phyloP scores from a whole-genome alignment of 2,329 filamentous ascomycete species.

The Zasmidium cellare region DNA sequence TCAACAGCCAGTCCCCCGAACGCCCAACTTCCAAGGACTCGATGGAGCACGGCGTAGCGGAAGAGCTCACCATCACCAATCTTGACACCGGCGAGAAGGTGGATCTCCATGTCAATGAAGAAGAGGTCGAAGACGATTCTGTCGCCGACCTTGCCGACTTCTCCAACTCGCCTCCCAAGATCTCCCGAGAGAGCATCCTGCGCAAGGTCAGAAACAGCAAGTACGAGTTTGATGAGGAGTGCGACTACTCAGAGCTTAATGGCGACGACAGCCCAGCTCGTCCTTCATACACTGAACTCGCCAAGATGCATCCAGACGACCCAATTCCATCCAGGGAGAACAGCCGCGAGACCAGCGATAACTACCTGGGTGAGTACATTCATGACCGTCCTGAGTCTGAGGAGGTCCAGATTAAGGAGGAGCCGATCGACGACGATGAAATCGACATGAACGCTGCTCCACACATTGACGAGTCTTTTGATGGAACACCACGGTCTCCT shows the following conservation, averaged over 20 bases:
- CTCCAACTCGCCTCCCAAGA: constrained; percentile 61
- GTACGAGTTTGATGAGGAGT: constrained; percentile 49
- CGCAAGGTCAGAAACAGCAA: constrained; percentile 73
- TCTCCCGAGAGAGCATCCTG: constrained; percentile 91
- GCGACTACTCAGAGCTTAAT: constrained; percentile 53
- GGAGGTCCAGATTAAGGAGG: constrained; percentile 70
- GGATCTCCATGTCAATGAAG: constrained; percentile 20
- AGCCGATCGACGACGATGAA: constrained; percentile 57
- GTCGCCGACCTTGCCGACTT: constrained; percentile 34
- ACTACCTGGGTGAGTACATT: constrained; percentile 24
- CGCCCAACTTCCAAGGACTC: constrained; percentile 25
- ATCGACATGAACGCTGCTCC: constrained; percentile 67
- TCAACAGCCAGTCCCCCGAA: constrained; percentile 61
- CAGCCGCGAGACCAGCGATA: constrained; percentile 31
- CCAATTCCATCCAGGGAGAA: constrained; percentile 86
- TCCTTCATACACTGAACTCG: constrained; percentile 48
- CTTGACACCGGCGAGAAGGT: constrained; percentile 29
- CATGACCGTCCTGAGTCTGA: constrained; percentile 59
- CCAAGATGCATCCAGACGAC: constrained; percentile 76
- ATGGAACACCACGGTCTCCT: constrained; percentile 55
- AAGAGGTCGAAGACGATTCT: constrained; percentile 36
- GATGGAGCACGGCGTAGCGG: constrained; percentile 43
- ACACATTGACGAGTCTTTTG: constrained; percentile 39
- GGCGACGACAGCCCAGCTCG: constrained; percentile 22
- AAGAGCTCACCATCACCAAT: constrained; percentile 31